Evolutionary conservation across 2,329 filamentous ascomycete species (phyloP).

Genomic region (Penicillium rolfsii): DNA sequence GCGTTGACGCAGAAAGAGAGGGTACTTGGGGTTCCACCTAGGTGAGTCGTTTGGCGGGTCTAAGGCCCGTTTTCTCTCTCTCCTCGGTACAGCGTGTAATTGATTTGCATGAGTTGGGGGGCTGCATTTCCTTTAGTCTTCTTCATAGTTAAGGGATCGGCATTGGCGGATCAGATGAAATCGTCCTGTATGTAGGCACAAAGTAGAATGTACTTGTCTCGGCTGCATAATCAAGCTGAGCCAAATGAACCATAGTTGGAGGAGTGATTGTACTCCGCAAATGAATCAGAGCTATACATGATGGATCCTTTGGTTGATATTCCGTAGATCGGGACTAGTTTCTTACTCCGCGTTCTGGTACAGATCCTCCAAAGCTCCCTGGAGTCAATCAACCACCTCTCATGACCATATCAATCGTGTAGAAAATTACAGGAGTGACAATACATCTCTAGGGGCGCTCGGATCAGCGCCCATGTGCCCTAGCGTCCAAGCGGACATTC

Average conservation of each 20-base stretch:
- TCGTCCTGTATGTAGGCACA: conserved; percentile 1
- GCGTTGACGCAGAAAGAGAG: conserved; percentile 20
- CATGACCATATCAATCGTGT: no score
- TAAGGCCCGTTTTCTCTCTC: conserved; percentile 17
- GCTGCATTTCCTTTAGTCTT: neutral
- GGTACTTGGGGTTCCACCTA: conserved; percentile 24
- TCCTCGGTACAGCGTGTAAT: conserved; percentile 17
- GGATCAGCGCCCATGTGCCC: conserved; percentile 22
- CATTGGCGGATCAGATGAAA: conserved; percentile 22
- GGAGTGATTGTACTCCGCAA: neutral
- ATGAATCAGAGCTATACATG: neutral
- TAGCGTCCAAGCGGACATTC: conserved; percentile 12
- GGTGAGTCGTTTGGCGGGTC: conserved; percentile 20
- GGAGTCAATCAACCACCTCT: neutral
- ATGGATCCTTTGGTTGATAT: neutral
- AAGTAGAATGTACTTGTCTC: neutral
- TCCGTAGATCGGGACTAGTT: neutral
- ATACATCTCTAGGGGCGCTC: conserved; percentile 15
- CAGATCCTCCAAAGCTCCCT: neutral
- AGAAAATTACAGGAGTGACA: neutral
- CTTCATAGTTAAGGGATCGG: conserved; percentile 25
- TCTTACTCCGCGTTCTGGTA: neutral
- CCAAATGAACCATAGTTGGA: neutral
- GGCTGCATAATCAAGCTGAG: neutral
- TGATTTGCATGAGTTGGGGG: neutral